Conservation (phyloP, 768 basidiomycete species). For the Naganishia randhawae region DNA sequence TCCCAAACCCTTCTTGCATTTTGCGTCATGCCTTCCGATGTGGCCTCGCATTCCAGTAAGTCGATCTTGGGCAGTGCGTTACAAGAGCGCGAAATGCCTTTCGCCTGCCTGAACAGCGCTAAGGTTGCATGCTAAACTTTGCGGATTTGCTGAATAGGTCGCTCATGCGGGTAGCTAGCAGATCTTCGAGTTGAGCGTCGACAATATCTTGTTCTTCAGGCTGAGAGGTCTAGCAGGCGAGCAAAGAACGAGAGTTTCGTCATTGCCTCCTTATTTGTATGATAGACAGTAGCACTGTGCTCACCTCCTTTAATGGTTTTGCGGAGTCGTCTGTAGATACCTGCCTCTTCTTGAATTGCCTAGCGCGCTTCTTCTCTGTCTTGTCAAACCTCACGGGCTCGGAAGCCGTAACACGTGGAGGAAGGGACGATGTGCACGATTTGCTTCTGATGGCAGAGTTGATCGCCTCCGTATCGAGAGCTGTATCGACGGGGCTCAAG, state of each 20-base stretch:
- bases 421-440: not conserved
- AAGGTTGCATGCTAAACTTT: not conserved
- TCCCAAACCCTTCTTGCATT: not conserved
- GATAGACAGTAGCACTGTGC: not conserved
- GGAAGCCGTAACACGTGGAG: not conserved
- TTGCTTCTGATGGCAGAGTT: not conserved
- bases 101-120: not conserved
- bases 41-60: not conserved
- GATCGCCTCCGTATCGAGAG: not conserved
- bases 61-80: not conserved
- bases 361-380: too few species aligned
- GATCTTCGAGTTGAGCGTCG: not conserved
- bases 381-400: not conserved
- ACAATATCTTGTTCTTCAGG: not conserved
- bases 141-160: not conserved
- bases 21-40: not conserved
- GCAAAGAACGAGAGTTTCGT: not conserved
- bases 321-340: not conserved
- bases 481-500: not conserved
- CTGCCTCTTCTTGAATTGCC: not conserved
- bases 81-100: not conserved
- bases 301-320: not conserved
- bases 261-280: not conserved
- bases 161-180: constrained; percentile 14
- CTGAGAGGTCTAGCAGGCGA: not conserved